Evolutionary conservation across 2,329 filamentous ascomycete genomes (phyloP).

Genomic region (Pyricularia pennisetigena): DNA sequence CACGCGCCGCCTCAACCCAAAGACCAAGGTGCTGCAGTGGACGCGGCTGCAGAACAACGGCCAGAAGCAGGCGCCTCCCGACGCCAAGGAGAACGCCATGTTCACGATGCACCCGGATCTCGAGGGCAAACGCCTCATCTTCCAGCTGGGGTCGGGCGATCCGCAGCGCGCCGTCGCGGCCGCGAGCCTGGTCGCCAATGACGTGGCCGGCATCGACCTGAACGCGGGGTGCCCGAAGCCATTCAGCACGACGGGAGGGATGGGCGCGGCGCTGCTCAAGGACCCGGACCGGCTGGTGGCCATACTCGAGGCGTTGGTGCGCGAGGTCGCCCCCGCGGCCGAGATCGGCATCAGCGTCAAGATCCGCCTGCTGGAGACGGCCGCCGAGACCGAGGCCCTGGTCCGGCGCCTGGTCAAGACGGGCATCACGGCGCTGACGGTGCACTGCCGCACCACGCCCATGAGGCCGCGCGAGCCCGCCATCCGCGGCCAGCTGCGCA

Average conservation of each 20-base stretch:
- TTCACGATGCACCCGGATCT: slow-evolving; percentile 72
- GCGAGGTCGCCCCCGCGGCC: slow-evolving; percentile 64
- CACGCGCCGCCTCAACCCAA: slow-evolving; percentile 63
- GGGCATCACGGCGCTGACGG: slow-evolving; percentile 83
- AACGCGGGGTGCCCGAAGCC: slow-evolving; percentile 98
- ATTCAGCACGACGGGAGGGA: slow-evolving; percentile 86
- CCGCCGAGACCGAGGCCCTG: slow-evolving; percentile 64
- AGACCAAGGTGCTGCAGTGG: slow-evolving; percentile 77
- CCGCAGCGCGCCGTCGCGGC: slow-evolving; percentile 77
- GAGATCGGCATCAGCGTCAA: slow-evolving; percentile 95
- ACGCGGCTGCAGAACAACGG: slow-evolving; percentile 65
- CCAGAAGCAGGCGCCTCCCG: slow-evolving; percentile 40
- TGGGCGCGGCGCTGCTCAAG: slow-evolving; percentile 85
- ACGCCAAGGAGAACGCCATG: slow-evolving; percentile 58
- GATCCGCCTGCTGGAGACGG: slow-evolving; percentile 75
- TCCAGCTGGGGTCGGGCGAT: slow-evolving; percentile 83
- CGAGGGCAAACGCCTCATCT: slow-evolving; percentile 70
- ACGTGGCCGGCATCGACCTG: slow-evolving; percentile 91
- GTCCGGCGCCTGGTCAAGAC: slow-evolving; percentile 73
- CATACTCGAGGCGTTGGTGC: slow-evolving; percentile 76
- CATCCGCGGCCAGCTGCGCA: slow-evolving; percentile 74
- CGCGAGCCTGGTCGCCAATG: slow-evolving; percentile 70
- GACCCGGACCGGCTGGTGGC: slow-evolving; percentile 75
- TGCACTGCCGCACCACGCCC: slow-evolving; percentile 91
- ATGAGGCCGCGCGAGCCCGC: slow-evolving; percentile 89